Evolutionary conservation across 2,329 filamentous ascomycete genomes (phyloP).

Genomic region (Zymoseptoria pseudotritici): DNA sequence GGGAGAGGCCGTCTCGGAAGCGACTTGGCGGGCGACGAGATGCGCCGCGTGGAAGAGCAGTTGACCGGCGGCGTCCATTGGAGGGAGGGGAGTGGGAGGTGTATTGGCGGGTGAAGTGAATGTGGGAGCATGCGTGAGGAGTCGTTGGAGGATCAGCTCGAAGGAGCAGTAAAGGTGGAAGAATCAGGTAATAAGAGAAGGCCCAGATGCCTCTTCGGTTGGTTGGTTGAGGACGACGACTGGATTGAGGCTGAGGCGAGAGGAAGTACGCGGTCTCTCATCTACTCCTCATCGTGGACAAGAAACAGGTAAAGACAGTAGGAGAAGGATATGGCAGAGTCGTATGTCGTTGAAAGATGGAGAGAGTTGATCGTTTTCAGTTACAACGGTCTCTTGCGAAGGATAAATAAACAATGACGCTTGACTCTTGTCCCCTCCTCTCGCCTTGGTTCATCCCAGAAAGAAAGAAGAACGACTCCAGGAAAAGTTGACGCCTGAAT

Average conservation of each 20-base stretch:
- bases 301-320: background rate
- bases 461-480: too few species aligned
- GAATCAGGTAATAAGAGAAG: too few species aligned
- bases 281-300: background rate
- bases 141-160: too few species aligned
- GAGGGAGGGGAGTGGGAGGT: constrained; percentile 1
- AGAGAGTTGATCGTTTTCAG: too few species aligned
- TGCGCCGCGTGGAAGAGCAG: constrained; percentile 33
- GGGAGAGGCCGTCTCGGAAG: constrained; percentile 19
- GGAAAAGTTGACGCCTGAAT: background rate
- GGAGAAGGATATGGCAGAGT: too few species aligned
- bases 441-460: too few species aligned
- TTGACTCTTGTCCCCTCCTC: background rate
- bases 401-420: background rate
- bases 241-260: background rate
- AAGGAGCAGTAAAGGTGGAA: too few species aligned
- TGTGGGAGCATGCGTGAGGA: background rate
- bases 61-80: constrained; percentile 39
- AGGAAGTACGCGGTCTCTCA: background rate
- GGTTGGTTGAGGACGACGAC: background rate
- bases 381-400: too few species aligned
- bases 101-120: background rate
- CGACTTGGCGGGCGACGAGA: constrained; percentile 39
- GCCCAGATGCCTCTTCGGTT: too few species aligned
- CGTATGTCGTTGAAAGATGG: background rate